Evolutionary conservation across 352 stramenopile genomes (phyloP), one percentile per base, ranked within the genome.

Genomic region (Plasmopara halstedii): DNA sequence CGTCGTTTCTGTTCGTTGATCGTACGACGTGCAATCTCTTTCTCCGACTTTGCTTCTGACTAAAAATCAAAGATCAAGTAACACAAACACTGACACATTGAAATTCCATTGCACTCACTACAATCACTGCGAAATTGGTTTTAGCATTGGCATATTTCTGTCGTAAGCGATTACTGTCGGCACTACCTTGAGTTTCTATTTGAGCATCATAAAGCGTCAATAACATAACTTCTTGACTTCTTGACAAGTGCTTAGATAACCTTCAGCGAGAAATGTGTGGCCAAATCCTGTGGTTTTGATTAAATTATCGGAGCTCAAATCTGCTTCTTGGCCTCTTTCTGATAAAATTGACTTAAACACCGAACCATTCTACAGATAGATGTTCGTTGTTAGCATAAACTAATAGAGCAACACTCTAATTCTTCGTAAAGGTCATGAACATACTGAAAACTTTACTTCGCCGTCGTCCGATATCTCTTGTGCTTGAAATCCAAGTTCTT

Each of bases 61-160:
- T 90, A 33, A 10, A 42, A 36, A 46, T 20, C 11, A 6, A 29
- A 29, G 11, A 10, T 10, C 25, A 6, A 29, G 25, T 29, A 10
- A 4, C 1, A 29, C 7, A 10, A 29, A 1, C 25, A 29, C 1
- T 2, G 11, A 5, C 2, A 29, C 1, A 29, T 29, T 29, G 25
- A 11, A 29, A 29, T 11, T 11, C 3, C 3, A 1, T 10, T 1
- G 15, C 4, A 52, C 64, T 38, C 41, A 87, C 74, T 54, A 85
- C 73, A 11, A 88, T 67, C 8, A 77, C 57, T 2, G 64, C 71
- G 22, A 93, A 84, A 44, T 86, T 85, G 36, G 52, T 81, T 61
- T 93, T 93, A 18, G 76, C 81, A 37, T 88, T 89, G 11, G 73
- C 46, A 49, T 87, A 88, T 34, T 93, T 93, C 26, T 80, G 62